Evolutionary conservation across 2,329 filamentous ascomycete species (phyloP).

Genomic region (Calonectria pteridis): DNA sequence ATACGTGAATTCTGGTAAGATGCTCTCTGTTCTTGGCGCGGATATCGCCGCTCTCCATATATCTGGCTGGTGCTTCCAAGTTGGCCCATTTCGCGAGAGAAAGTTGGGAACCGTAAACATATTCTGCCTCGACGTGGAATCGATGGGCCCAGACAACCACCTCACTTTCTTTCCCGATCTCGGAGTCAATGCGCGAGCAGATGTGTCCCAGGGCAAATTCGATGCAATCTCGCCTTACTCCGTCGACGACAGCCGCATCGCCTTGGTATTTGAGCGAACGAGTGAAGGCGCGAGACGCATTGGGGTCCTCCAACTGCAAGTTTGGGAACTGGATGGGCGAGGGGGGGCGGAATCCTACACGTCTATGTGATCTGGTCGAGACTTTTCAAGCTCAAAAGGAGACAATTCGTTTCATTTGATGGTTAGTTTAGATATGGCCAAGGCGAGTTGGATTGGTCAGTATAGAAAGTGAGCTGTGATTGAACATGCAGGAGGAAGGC

Average conservation of each 20-base stretch:
- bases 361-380: neutral
- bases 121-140: neutral
- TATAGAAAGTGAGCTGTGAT: too few species aligned
- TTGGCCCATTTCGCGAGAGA: neutral
- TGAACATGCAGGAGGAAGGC: too few species aligned
- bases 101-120: neutral
- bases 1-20: neutral
- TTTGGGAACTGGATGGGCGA: neutral
- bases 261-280: neutral
- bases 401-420: neutral
- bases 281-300: neutral
- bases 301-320: neutral
- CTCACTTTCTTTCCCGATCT: neutral
- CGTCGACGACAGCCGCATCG: neutral
- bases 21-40: neutral
- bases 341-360: neutral
- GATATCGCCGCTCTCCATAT: neutral
- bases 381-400: neutral
- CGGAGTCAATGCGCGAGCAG: neutral
- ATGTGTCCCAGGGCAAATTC: neutral
- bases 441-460: neutral
- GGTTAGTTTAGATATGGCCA: neutral
- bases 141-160: neutral
- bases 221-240: neutral
- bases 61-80: neutral